Evolutionary conservation across 352 stramenopile species (phyloP).

Genomic region (Pythium myriotylum): DNA sequence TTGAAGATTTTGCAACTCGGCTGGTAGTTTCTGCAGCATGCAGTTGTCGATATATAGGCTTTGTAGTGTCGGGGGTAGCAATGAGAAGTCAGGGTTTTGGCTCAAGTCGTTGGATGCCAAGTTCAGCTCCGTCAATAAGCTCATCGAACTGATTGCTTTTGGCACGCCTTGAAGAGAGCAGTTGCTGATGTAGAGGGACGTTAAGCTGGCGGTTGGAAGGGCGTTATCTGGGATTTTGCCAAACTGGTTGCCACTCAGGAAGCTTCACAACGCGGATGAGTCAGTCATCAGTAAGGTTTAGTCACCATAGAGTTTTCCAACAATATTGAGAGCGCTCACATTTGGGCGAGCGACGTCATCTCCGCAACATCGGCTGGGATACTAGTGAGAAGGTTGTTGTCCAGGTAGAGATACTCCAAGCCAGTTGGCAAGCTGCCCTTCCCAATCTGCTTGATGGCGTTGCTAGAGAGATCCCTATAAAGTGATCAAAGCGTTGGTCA

Average conservation of each 20-base stretch:
- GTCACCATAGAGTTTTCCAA: not conserved
- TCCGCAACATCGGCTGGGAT: conserved; percentile 11
- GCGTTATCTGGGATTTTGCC: conserved; percentile 4
- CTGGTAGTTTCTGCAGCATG: conserved; percentile 3
- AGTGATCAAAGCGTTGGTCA: too few species aligned
- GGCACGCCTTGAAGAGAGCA: conserved; percentile 12
- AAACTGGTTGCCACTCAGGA: conserved; percentile 13
- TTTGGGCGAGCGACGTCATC: conserved; percentile 4
- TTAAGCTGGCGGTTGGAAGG: not conserved
- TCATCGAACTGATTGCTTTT: conserved; percentile 1
- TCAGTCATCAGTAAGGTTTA: too few species aligned
- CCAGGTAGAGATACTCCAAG: not conserved
- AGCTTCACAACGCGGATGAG: not conserved
- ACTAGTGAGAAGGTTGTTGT: conserved; percentile 6
- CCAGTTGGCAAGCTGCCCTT: not conserved
- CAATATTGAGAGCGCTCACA: conserved; percentile 9
- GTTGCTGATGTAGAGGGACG: conserved; percentile 14
- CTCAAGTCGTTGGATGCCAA: conserved; percentile 14
- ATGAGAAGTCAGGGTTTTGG: conserved; percentile 1
- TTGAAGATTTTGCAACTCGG: not conserved
- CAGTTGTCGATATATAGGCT: not conserved
- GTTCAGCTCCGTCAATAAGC: not conserved
- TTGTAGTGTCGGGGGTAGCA: not conserved
- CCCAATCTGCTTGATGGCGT: conserved; percentile 2
- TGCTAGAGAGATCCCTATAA: conserved; percentile 7